Conservation (phyloP, 176 grass and related monocot genomes). For the Zoysia japonica region DNA sequence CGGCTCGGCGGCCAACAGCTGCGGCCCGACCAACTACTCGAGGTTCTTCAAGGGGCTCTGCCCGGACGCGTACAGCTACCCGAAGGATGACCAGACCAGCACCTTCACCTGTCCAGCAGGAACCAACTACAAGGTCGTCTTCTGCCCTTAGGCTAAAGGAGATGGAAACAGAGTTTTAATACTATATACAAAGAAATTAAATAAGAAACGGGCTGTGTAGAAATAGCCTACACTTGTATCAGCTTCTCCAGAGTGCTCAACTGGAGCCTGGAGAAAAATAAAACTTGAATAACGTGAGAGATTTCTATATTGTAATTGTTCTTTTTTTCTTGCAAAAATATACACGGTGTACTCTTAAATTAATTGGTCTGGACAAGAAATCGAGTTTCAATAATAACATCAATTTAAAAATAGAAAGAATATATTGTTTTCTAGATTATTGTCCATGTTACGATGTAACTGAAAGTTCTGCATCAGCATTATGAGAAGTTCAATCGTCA, state of each 20-base stretch:
- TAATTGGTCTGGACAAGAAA: too few species aligned
- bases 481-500: too few species aligned
- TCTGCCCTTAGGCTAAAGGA: constrained; percentile 35
- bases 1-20: constrained; percentile 16
- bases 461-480: too few species aligned
- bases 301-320: too few species aligned
- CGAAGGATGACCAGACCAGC: constrained; percentile 52
- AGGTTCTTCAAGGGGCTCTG: constrained; percentile 59
- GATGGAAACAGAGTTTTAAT: neutral
- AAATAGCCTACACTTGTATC: neutral
- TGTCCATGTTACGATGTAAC: too few species aligned
- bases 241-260: neutral
- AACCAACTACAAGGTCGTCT: constrained; percentile 55
- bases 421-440: too few species aligned
- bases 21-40: constrained; percentile 53
- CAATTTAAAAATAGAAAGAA: too few species aligned
- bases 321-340: too few species aligned
- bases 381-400: too few species aligned
- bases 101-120: constrained; percentile 56
- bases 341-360: too few species aligned
- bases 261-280: too few species aligned
- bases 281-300: too few species aligned
- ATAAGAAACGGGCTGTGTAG: neutral
- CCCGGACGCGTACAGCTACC: constrained; percentile 68
- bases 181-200: neutral